A percentile compares a stretch with the other conserved stretches of the same genome.
Conservation (phyloP, 305 asterid species). For the Solanum chacoense region DNA sequence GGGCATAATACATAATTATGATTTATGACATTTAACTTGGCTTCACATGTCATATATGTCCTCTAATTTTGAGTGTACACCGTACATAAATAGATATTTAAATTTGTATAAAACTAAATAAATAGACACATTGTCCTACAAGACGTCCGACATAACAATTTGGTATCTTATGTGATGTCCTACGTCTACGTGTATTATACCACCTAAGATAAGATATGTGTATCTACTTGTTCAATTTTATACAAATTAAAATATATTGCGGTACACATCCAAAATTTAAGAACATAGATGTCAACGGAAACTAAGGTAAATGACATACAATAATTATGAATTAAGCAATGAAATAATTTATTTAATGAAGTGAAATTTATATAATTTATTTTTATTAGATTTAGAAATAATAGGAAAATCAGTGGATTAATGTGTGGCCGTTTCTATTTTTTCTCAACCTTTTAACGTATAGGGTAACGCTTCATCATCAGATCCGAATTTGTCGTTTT, state of each 20-base stretch:
- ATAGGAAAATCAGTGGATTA: neutral
- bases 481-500: neutral
- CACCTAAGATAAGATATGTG: too few relatives aligned
- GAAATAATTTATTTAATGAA: neutral
- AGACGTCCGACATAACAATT: fast-evolving
- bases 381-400: neutral
- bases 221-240: too few relatives aligned
- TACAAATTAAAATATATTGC: too few relatives aligned
- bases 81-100: too few relatives aligned
- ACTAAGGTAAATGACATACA: too few relatives aligned
- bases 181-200: too few relatives aligned
- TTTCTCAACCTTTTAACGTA: neutral
- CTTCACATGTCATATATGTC: too few relatives aligned
- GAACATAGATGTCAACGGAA: too few relatives aligned
- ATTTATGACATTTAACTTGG: too few relatives aligned
- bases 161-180: fast-evolving
- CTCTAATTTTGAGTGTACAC: too few relatives aligned
- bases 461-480: neutral
- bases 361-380: neutral
- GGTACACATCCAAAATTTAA: too few relatives aligned
- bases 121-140: neutral
- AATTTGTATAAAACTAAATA: too few relatives aligned
- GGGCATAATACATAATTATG: neutral
- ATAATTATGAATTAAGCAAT: neutral
- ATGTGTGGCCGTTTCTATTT: neutral